Base-by-base conservation (phyloP, 2,329 filamentous ascomycete species). In the Monilinia polystroma region DNA sequence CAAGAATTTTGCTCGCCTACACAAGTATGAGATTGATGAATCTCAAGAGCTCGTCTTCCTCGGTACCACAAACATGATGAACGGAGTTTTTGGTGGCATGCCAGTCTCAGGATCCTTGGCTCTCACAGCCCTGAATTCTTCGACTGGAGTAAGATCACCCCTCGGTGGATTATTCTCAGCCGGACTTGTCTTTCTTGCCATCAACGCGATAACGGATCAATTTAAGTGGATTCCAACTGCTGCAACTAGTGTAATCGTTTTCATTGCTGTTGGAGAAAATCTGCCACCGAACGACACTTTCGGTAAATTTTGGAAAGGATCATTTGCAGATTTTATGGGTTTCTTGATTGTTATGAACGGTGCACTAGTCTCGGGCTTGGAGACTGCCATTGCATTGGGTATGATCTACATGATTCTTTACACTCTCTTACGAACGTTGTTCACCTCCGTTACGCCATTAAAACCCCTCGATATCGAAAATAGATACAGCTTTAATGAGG, bases 191-290 rank as follows among this genome's bases (percentile, higher is more conserved):
- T 77, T 90, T 10, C 75, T 89, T 1, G 85, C 83, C 26, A 83
- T 90, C 35, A 89, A 86, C 72, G 81, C 86, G 67, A 82, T 89
- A 49, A 84, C 83, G 0, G 83, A 83, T 0, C 83, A 84, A 0
- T 80, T 90, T 0, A 88, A 86, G 76, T 90, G 86, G 85, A 86
- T 90, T n/a, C 87, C 87, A 0, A 87, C 88, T 71, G 81, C 87
- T 0, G 87, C 85, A 0, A 79, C 90, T 1, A 83, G 87, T 0
- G 87, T 86, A 2, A 88, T 90, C 68, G 88, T 90, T 69, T 29
- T 72, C 18, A 47, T 69, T 32, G 51, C 54, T 3, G 63, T 53
- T 7, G n/a, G 6, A 23, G 45, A 66, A 35, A 51, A 4, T 12
- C 5, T 53, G 18, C 63, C 55, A 29, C 55, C 54, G 3, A 32